Conservation (phyloP, 2,329 filamentous ascomycete species). For the Fusarium beomiforme region DNA sequence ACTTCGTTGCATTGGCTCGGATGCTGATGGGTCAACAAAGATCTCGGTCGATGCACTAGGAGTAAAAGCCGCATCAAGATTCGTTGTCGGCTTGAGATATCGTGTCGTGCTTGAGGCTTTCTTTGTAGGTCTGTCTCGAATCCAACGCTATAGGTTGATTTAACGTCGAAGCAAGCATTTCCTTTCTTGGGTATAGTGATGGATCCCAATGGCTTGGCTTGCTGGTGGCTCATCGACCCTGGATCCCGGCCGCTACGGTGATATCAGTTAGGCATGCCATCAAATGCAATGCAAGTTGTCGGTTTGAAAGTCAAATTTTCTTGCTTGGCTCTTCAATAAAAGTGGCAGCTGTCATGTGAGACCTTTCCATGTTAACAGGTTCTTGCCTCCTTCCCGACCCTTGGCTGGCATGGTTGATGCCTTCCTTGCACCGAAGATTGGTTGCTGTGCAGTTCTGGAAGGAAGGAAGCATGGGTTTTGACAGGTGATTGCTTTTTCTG, state of each 20-base stretch:
- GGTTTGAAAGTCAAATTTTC: background rate
- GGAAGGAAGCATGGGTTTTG: conserved; percentile 4
- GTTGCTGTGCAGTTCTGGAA: conserved; percentile 24
- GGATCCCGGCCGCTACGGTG: background rate
- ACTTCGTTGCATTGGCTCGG: background rate
- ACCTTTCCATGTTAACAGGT: background rate
- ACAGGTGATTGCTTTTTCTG: conserved; percentile 13
- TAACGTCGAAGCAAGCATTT: conserved; percentile 6
- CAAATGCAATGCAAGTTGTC: conserved; percentile 1
- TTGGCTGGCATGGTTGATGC: background rate
- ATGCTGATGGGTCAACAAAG: background rate
- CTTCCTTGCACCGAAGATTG: background rate
- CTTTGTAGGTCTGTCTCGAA: background rate
- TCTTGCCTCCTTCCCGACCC: background rate
- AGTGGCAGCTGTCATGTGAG: conserved; percentile 24
- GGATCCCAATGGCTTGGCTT: background rate
- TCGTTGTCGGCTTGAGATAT: background rate
- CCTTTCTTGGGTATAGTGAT: background rate
- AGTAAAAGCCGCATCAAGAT: background rate
- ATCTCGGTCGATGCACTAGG: background rate
- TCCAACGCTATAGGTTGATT: background rate
- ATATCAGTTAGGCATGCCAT: background rate
- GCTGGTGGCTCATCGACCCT: background rate
- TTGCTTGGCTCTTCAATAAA: background rate
- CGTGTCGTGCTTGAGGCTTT: background rate